These are phyloP conservation scores for Rhizopogon salebrosus DNA, from an alignment of 768 basidiomycete genomes.

Conservation along the genomic window DNA sequence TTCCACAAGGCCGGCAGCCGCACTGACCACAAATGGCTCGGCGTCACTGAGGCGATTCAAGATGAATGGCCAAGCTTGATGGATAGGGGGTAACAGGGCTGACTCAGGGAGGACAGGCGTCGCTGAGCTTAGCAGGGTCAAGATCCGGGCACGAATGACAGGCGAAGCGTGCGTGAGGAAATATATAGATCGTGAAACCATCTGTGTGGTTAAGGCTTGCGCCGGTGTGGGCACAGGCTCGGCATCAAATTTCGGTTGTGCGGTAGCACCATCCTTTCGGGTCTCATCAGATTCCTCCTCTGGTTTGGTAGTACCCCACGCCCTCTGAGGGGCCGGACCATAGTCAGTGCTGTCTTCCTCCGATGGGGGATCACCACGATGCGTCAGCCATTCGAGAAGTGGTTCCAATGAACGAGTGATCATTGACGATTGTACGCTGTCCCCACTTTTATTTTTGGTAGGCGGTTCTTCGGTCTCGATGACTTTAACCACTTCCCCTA, in stretches of 20 bases:
- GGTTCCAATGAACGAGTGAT: slow-evolving; percentile 36
- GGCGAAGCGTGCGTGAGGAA: slow-evolving; percentile 91
- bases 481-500: slow-evolving; percentile 79
- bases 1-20: slow-evolving; percentile 72
- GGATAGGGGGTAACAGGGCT: slow-evolving; percentile 77
- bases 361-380: slow-evolving; percentile 31
- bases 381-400: slow-evolving; percentile 64
- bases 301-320: slow-evolving; percentile 44
- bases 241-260: slow-evolving; percentile 24
- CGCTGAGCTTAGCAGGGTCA: slow-evolving; percentile 68
- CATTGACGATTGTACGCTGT: slow-evolving; percentile 12
- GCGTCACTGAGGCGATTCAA: slow-evolving; percentile 73
- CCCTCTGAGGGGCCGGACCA: slow-evolving; percentile 52
- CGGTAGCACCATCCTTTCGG: slow-evolving; percentile 9
- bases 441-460: slow-evolving; percentile 10
- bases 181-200: slow-evolving; percentile 80
- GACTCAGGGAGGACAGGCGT: slow-evolving; percentile 68
- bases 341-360: slow-evolving; percentile 45
- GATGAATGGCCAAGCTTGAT: slow-evolving; percentile 92
- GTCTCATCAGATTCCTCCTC: slow-evolving; percentile 20
- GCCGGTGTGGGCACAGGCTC: slow-evolving; percentile 57
- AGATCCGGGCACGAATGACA: slow-evolving; percentile 77
- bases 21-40: slow-evolving; percentile 76
- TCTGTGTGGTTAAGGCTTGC: slow-evolving; percentile 76
- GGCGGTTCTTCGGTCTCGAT: slow-evolving; percentile 52